Evolutionary conservation across 2,329 filamentous ascomycete genomes (phyloP).

Genomic region (Mariannaea sp.): DNA sequence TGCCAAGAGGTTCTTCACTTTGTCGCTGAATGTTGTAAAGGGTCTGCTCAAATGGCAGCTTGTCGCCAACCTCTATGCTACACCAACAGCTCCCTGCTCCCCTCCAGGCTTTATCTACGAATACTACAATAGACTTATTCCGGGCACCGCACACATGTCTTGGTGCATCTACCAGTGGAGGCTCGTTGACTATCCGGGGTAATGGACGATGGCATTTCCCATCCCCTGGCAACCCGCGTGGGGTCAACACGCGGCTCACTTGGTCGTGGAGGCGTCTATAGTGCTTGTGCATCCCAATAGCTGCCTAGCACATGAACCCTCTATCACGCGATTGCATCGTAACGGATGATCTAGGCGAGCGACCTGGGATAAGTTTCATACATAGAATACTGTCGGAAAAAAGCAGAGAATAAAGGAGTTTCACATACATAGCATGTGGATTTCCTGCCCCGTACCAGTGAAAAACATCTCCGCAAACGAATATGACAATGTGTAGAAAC

Average conservation of each 20-base stretch:
- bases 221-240: constrained; percentile 16
- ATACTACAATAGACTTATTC: background rate
- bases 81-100: background rate
- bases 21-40: too few species aligned
- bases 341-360: too few species aligned
- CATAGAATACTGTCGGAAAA: too few species aligned
- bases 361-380: too few species aligned
- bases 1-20: too few species aligned
- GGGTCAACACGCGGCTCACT: constrained; percentile 6
- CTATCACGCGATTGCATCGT: background rate
- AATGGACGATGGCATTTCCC: constrained; percentile 14
- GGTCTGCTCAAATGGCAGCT: too few species aligned
- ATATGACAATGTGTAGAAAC: background rate
- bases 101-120: background rate
- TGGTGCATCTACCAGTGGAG: constrained; percentile 17
- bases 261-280: background rate
- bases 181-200: constrained; percentile 17
- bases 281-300: background rate
- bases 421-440: background rate
- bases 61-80: background rate
- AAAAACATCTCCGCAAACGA: background rate
- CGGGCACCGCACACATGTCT: background rate
- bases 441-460: background rate
- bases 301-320: background rate
- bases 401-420: too few species aligned